Percentiles rank a stretch among this genome's conserved stretches.
Conservation (phyloP, 2,329 filamentous ascomycete genomes). For the Pyricularia pennisetigena region DNA sequence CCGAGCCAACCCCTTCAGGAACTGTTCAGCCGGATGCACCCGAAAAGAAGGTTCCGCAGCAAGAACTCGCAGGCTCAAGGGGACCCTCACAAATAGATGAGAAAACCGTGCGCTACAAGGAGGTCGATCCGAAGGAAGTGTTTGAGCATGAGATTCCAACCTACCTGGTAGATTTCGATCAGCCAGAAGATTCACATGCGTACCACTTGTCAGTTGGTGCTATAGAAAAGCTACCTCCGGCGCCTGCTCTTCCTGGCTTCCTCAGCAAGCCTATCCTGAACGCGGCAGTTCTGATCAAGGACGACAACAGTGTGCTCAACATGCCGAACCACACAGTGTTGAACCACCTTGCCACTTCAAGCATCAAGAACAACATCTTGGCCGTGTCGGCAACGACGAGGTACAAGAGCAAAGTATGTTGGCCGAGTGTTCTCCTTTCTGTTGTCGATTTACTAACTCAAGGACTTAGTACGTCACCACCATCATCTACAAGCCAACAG, state of each 20-base stretch:
- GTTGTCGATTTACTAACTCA: slow-evolving; percentile 6
- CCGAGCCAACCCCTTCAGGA: slow-evolving; percentile 25
- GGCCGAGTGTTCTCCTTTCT: slow-evolving; percentile 15
- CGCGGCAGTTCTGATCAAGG: slow-evolving; percentile 83
- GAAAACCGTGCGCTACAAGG: slow-evolving; percentile 40
- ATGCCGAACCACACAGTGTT: slow-evolving; percentile 96
- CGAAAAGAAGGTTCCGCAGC: slow-evolving; percentile 17
- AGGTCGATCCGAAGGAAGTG: slow-evolving; percentile 41
- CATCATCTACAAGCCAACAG: slow-evolving; percentile 89
- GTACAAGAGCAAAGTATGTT: slow-evolving; percentile 78
- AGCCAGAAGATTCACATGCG: slow-evolving; percentile 64
- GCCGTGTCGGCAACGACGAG: slow-evolving; percentile 95
- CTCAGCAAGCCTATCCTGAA: slow-evolving; percentile 92
- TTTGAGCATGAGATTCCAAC: slow-evolving; percentile 71
- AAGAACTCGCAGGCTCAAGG: slow-evolving; percentile 16
- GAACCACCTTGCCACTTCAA: slow-evolving; percentile 94
- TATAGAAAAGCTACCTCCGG: slow-evolving; percentile 69
- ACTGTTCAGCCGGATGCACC: slow-evolving; percentile 37
- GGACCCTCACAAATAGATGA: slow-evolving; percentile 25
- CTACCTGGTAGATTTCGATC: slow-evolving; percentile 80
- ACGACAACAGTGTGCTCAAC: slow-evolving; percentile 93
- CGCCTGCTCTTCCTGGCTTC: slow-evolving; percentile 81
- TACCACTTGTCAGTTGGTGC: slow-evolving; percentile 68
- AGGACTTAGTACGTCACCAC: slow-evolving; percentile 78
- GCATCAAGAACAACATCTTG: slow-evolving; percentile 92